Evolutionary conservation across 2,329 filamentous ascomycete genomes (phyloP).

Genomic region (Colletotrichum lini): DNA sequence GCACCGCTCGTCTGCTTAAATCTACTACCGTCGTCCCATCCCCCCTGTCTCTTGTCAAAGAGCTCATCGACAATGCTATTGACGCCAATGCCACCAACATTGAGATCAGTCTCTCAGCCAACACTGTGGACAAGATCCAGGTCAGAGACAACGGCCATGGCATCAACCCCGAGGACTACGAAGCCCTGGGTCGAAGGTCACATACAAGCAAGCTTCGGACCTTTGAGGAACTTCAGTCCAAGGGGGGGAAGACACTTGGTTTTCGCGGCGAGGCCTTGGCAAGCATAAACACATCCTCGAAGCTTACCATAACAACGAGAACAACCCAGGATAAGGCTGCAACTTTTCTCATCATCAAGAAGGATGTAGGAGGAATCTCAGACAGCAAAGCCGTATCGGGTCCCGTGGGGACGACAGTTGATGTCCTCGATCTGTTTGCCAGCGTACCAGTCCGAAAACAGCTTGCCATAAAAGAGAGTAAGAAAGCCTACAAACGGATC

Average conservation of each 20-base stretch:
- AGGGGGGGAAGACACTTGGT: conserved; percentile 75
- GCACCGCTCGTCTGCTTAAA: conserved; percentile 69
- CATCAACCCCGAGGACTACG: conserved; percentile 74
- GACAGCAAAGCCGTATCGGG: conserved; percentile 60
- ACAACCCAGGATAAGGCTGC: conserved; percentile 74
- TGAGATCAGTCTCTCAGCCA: conserved; percentile 73
- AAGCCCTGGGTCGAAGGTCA: conserved; percentile 73
- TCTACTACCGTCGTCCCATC: conserved; percentile 73
- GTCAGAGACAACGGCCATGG: conserved; percentile 83
- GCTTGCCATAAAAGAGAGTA: conserved; percentile 68
- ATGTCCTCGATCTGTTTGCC: conserved; percentile 71
- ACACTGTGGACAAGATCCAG: conserved; percentile 78
- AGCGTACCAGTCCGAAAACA: conserved; percentile 75
- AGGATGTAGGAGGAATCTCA: conserved; percentile 57
- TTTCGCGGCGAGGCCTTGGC: conserved; percentile 84
- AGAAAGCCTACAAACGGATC: conserved; percentile 70
- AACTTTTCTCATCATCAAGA: conserved; percentile 60
- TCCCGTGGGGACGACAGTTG: conserved; percentile 79
- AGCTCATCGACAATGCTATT: conserved; percentile 83
- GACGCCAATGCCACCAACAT: conserved; percentile 79
- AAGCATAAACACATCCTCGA: conserved; percentile 72
- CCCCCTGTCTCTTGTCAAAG: conserved; percentile 77
- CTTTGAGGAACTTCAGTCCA: conserved; percentile 72
- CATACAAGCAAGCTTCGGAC: conserved; percentile 81
- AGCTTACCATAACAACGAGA: conserved; percentile 74